Evolutionary conservation across 257 asterid species (phyloP).

Genomic region (Anisodus acutangulus): DNA sequence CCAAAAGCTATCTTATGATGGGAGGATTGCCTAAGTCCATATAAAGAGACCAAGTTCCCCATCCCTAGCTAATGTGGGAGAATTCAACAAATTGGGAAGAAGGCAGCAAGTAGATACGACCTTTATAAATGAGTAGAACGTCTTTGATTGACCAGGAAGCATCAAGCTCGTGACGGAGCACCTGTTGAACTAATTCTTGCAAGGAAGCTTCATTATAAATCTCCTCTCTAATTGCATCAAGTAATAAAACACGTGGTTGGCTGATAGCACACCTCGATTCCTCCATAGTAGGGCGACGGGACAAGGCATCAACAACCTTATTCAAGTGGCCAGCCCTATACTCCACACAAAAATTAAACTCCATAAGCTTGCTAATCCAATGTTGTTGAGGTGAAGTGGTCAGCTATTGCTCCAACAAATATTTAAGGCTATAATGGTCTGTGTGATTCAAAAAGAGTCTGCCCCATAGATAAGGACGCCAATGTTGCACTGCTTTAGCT

Average conservation of each 20-base stretch:
- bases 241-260: not conserved
- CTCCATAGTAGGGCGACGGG: not conserved
- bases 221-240: too few species aligned
- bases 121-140: not conserved
- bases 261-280: not conserved
- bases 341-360: slow-evolving; percentile 1
- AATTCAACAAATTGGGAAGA: not conserved
- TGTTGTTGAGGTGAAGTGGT: not conserved
- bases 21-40: too few species aligned
- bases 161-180: not conserved
- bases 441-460: too few species aligned
- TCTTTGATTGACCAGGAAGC: not conserved
- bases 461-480: too few species aligned
- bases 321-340: not conserved
- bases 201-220: not conserved
- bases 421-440: too few species aligned
- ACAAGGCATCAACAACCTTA: slow-evolving; percentile 18
- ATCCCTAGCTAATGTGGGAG: too few species aligned
- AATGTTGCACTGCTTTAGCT: too few species aligned
- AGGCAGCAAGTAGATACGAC: not conserved
- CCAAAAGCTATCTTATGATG: too few species aligned
- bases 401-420: not conserved
- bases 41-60: too few species aligned
- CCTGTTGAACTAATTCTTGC: not conserved
- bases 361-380: not conserved